Evolutionary conservation across 495 filamentous ascomycete genomes (phyloP).

Genomic region (Cenococcum geophilum): DNA sequence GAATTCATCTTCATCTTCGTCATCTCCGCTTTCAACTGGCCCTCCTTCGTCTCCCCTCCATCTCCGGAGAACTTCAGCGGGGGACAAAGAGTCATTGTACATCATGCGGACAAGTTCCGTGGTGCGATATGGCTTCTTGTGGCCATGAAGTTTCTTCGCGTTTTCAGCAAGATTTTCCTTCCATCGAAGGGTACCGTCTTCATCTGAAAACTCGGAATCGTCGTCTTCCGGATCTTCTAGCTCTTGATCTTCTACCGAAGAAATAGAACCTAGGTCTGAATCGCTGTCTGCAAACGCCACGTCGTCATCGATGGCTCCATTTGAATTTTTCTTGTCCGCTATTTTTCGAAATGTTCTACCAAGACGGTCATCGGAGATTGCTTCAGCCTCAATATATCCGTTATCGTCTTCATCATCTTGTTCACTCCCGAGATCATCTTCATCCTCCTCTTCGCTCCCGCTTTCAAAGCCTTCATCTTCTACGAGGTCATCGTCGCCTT

Average conservation of each 20-base stretch:
- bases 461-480: conserved; percentile 38
- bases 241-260: conserved; percentile 57
- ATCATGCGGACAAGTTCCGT: conserved; percentile 76
- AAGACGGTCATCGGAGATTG: conserved; percentile 39
- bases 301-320: conserved; percentile 44
- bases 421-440: conserved; percentile 48
- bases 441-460: conserved; percentile 42
- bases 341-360: conserved; percentile 42
- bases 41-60: conserved; percentile 66
- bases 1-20: conserved; percentile 67
- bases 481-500: conserved; percentile 48
- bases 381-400: conserved; percentile 43
- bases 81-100: conserved; percentile 75
- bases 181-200: conserved; percentile 66
- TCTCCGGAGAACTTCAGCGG: conserved; percentile 63
- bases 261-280: conserved; percentile 88
- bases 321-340: conserved; percentile 46
- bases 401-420: conserved; percentile 56
- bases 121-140: conserved; percentile 62
- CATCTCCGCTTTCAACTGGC: conserved; percentile 43
- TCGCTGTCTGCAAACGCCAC: conserved; percentile 93
- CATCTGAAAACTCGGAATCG: conserved; percentile 51
- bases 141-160: conserved; percentile 63
- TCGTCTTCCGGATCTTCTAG: conserved; percentile 55
- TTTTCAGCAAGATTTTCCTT: conserved; percentile 78